phyloP scores from a whole-genome alignment of 106 monocot genomes.

The Dactylorhiza incarnata region DNA sequence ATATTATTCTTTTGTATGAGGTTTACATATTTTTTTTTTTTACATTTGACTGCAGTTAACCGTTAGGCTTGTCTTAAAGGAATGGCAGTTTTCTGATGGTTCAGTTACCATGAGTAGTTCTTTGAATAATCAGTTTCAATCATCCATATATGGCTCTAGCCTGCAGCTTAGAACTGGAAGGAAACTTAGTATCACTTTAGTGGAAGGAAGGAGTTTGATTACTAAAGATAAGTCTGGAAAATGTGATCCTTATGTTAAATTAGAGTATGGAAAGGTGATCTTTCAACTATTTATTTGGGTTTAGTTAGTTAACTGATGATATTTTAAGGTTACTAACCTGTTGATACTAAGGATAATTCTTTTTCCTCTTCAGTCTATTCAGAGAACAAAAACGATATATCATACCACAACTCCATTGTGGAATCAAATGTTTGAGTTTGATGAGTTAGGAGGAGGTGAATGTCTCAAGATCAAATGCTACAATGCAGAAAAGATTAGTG shows the following conservation, averaged over 20 bases:
- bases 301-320: not conserved
- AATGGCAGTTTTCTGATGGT: slow-evolving; percentile 96
- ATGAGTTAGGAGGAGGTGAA: slow-evolving; percentile 77
- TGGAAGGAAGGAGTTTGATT: slow-evolving; percentile 62
- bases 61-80: slow-evolving; percentile 67
- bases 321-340: not conserved
- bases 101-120: slow-evolving; percentile 30
- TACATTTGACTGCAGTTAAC: slow-evolving; percentile 32
- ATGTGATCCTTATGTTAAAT: slow-evolving; percentile 76
- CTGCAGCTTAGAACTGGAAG: slow-evolving; percentile 59
- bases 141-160: slow-evolving; percentile 22
- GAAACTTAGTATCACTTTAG: slow-evolving; percentile 61
- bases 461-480: slow-evolving; percentile 86
- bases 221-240: slow-evolving; percentile 70
- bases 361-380: slow-evolving; percentile 35
- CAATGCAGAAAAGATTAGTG: slow-evolving; percentile 65
- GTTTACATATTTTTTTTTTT: not conserved
- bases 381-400: slow-evolving; percentile 62
- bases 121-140: slow-evolving; percentile 17
- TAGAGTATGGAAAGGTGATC: slow-evolving; percentile 86
- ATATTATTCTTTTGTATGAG: not conserved
- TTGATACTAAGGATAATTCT: not conserved
- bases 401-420: slow-evolving; percentile 53
- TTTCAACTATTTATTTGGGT: not conserved
- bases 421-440: slow-evolving; percentile 75